These are phyloP conservation scores for Lactarius trivialis DNA, from an alignment of 768 basidiomycete genomes.

Conservation along the genomic window DNA sequence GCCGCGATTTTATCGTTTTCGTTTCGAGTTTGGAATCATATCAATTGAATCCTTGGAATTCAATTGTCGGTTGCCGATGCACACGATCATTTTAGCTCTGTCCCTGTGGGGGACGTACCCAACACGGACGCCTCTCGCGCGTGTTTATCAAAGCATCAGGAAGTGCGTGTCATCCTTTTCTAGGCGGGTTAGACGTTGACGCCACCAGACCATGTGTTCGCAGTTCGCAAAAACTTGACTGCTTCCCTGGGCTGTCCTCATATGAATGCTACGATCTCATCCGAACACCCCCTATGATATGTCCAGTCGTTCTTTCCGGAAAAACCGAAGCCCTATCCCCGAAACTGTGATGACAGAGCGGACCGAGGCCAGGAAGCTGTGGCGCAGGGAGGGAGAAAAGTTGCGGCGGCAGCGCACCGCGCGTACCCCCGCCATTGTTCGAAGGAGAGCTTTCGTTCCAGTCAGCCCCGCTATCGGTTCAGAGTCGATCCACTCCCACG, in stretches of 20 bases:
- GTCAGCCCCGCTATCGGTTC: conserved; percentile 1
- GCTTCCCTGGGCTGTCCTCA: neutral
- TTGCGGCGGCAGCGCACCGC: neutral
- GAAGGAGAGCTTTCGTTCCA: neutral
- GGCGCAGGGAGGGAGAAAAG: neutral
- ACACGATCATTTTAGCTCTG: neutral
- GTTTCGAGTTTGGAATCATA: neutral
- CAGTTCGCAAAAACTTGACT: neutral
- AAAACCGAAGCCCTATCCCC: neutral
- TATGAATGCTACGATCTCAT: neutral
- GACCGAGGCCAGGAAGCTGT: neutral
- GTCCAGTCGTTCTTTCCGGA: neutral
- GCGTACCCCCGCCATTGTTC: neutral
- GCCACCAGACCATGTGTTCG: conserved; percentile 13
- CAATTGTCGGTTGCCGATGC: neutral
- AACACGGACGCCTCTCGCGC: neutral
- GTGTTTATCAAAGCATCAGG: neutral
- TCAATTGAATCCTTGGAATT: neutral
- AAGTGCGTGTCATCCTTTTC: neutral
- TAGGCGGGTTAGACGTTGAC: neutral
- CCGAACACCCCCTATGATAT: neutral
- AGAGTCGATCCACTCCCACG: conserved; percentile 16
- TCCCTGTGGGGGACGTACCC: neutral
- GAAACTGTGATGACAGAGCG: conserved; percentile 7
- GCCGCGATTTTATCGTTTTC: neutral